phyloP scores from a whole-genome alignment of 768 basidiomycete species.

The Kwoniella bestiolae region DNA sequence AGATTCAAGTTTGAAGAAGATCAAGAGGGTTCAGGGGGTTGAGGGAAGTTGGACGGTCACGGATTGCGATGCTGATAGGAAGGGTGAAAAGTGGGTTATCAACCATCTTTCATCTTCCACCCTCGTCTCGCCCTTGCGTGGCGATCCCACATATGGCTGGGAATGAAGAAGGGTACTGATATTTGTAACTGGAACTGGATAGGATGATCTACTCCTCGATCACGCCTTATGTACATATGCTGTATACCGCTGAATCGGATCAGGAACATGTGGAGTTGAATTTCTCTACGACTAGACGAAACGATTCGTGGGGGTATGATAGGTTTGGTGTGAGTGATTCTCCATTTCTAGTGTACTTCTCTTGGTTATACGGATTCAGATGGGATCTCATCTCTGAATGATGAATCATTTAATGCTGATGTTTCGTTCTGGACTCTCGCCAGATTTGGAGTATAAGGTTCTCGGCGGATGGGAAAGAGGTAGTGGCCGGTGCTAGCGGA shows the following conservation, averaged over 20 bases:
- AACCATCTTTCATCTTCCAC: not conserved
- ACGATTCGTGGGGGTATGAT: slow-evolving; percentile 34
- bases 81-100: slow-evolving; percentile 64
- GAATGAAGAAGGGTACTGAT: no score
- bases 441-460: slow-evolving; percentile 94
- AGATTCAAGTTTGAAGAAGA: slow-evolving; percentile 54
- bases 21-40: slow-evolving; percentile 70
- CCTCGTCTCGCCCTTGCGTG: not conserved
- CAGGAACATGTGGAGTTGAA: slow-evolving; percentile 51
- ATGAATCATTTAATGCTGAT: slow-evolving; percentile 28
- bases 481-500: slow-evolving; percentile 78
- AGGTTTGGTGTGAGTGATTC: slow-evolving; percentile 51
- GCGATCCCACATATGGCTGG: no score
- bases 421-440: slow-evolving; percentile 53
- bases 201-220: slow-evolving; percentile 95
- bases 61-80: slow-evolving; percentile 85
- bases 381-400: slow-evolving; percentile 70
- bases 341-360: slow-evolving; percentile 62
- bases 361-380: slow-evolving; percentile 62
- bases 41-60: slow-evolving; percentile 91
- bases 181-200: no score
- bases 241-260: slow-evolving; percentile 50
- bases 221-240: slow-evolving; percentile 56
- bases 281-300: slow-evolving; percentile 30
- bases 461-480: slow-evolving; percentile 93